Conservation (phyloP, 1,284 basidiomycete species). For the Moniliella sp. region DNA sequence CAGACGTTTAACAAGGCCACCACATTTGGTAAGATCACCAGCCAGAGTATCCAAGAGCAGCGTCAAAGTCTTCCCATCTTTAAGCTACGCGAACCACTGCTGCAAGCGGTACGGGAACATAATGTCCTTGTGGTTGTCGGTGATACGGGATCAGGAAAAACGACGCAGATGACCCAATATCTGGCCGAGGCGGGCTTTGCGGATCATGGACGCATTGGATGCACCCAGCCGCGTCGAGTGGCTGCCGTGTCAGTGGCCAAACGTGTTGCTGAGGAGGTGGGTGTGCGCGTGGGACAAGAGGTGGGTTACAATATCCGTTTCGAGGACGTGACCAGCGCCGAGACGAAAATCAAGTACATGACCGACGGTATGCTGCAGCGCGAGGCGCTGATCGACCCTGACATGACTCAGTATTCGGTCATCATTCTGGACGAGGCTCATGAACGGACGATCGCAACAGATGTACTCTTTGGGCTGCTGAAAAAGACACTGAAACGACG, state of each 20-base stretch:
- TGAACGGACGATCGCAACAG: constrained; percentile 88
- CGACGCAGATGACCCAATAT: constrained; percentile 73
- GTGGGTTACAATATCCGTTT: constrained; percentile 98
- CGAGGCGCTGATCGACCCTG: constrained; percentile 84
- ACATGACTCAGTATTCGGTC: constrained; percentile 74
- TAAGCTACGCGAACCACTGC: constrained; percentile 73
- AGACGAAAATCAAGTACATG: constrained; percentile 99
- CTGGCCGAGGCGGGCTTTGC: constrained; percentile 69
- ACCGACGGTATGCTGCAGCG: constrained; percentile 97
- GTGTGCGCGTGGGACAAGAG: constrained; percentile 82
- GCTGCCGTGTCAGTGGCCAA: constrained; percentile 98
- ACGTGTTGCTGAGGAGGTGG: constrained; percentile 90
- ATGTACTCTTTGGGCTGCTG: constrained; percentile 82
- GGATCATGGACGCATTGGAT: constrained; percentile 71
- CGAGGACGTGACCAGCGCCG: constrained; percentile 89
- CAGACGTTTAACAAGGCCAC: constrained; percentile 88
- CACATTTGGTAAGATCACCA: constrained; percentile 78
- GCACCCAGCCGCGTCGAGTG: constrained; percentile 92
- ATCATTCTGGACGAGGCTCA: constrained; percentile 98
- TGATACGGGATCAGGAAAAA: constrained; percentile 79
- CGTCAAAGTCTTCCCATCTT: constrained; percentile 74
- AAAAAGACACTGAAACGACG: constrained; percentile 88
- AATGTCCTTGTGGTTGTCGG: constrained; percentile 83
- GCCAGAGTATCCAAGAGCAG: constrained; percentile 76
- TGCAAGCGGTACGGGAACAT: constrained; percentile 81